Percentiles rank a stretch among this genome's conserved stretches.
These are phyloP conservation scores for Dendrobium officinale DNA, from an alignment of 106 monocot genomes.

Conservation along the genomic window DNA sequence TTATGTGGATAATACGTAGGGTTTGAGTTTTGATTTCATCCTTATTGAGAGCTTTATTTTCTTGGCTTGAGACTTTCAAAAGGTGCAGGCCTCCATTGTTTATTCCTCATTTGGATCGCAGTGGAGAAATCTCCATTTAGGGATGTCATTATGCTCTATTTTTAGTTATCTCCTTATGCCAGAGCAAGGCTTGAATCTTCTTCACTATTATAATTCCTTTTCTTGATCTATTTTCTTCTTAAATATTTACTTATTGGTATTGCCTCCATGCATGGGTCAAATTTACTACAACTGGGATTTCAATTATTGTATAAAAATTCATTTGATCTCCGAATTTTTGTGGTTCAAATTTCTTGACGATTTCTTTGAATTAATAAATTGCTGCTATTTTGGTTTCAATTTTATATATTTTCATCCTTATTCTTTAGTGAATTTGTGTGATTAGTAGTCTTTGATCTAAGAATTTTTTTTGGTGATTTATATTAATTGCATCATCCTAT, in stretches of 20 bases:
- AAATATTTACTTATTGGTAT: not conserved
- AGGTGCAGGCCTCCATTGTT: not conserved
- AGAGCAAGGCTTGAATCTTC: too few species aligned
- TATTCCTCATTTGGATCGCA: not conserved
- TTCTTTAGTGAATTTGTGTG: not conserved
- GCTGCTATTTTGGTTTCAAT: not conserved
- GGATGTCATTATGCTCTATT: not conserved
- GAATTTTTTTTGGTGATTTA: not conserved
- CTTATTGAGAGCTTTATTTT: not conserved
- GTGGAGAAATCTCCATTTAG: not conserved
- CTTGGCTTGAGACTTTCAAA: not conserved
- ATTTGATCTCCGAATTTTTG: not conserved
- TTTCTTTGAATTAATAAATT: not conserved
- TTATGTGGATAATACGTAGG: not conserved
- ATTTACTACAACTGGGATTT: not conserved
- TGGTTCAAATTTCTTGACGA: not conserved
- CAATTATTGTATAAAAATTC: not conserved
- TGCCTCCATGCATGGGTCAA: not conserved
- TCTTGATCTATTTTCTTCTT: not conserved
- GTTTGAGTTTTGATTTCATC: not conserved
- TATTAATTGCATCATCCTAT: not conserved
- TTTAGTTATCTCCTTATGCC: too few species aligned
- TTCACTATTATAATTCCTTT: not conserved
- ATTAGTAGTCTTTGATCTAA: not conserved
- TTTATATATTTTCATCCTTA: not conserved